Base-by-base conservation (phyloP, 441 rosid species). In the Corymbia calophylla region DNA sequence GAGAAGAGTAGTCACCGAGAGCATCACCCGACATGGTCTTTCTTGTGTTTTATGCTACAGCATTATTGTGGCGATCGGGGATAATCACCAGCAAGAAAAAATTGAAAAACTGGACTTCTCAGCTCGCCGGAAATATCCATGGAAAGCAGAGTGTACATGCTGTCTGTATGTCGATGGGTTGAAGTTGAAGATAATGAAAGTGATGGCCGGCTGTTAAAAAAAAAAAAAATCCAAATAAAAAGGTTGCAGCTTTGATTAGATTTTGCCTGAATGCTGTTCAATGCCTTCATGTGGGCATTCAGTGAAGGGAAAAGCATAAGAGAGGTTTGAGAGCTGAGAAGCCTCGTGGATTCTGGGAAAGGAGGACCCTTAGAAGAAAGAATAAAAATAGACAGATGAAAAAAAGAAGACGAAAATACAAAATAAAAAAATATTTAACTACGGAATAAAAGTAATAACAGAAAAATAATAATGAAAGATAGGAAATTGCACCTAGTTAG, bases 51-150 rank as follows among this genome's bases (percentile, higher is more conserved):
- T 17, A 23, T 23, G 62, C 62, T 56, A 56, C 29, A 12, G 62
- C 1, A 4, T 56, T 9, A 21, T 56, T 56, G 66, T 27, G 66
- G 66, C 12, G 1, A 60, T 60, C 8, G 0, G 31, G 31, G 66
- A 60, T 60, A 17, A 31, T 60, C 17, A 5, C 66, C 0, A 17
- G 31, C 17, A 13, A 60, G 15, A 60, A 27, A 27, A 60, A 60
- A 60, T 60, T 60, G 31, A 31, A 60, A 16, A 60, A 60, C 31
- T 60, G 31, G 0, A 60, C 31, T 60, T 60, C 17, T 27, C 68
- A 0, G 31, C 0, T 60, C 8, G 0, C 66, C 2, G 31, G 66
- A 60, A 60, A 60, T 27, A 60, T 60, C 31, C 66, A 60, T 60
- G 66, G 66, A 60, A 60, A 60, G 66, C 66, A 12, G 66, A 27